Percentiles rank a stretch among this genome's conserved stretches.
Evolutionary conservation across 129 eudicot genomes (phyloP).

Genomic region (Oenanthe sinensis): DNA sequence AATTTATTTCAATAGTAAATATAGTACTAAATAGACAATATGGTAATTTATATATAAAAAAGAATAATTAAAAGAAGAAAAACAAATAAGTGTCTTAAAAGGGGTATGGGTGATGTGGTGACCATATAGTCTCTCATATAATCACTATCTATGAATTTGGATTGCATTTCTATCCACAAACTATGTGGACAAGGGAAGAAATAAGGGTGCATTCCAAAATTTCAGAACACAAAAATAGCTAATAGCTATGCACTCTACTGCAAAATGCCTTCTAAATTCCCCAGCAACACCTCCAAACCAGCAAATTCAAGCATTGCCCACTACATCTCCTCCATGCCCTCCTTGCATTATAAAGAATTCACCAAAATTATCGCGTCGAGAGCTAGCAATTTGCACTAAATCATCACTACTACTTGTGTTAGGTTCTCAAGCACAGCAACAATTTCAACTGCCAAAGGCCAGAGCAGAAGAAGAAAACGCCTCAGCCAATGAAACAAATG

Average conservation of each 20-base stretch:
- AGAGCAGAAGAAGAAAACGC: conserved; percentile 45
- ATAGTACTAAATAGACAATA: too few species aligned
- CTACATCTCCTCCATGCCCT: conserved; percentile 18
- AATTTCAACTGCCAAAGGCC: conserved; percentile 33
- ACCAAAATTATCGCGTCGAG: conserved; percentile 51
- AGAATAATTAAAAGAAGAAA: too few species aligned
- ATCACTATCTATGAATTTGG: background rate
- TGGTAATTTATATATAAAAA: too few species aligned
- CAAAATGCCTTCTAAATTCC: conserved; percentile 26
- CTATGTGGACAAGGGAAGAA: background rate
- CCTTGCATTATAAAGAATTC: conserved; percentile 16
- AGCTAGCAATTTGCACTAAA: conserved; percentile 40
- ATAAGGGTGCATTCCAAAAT: conserved; percentile 19
- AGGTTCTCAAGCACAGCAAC: conserved; percentile 38
- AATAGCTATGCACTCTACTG: conserved; percentile 21
- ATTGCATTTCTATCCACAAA: conserved; percentile 5
- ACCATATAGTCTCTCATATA: background rate
- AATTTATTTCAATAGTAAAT: too few species aligned
- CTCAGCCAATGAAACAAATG: conserved; percentile 8
- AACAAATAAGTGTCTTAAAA: background rate
- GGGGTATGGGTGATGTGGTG: background rate
- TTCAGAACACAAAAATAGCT: conserved; percentile 22
- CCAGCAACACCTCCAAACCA: conserved; percentile 21
- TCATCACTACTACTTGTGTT: conserved; percentile 47
- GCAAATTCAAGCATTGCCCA: conserved; percentile 28